phyloP scores from a whole-genome alignment of 352 stramenopile genomes.

The Pythium vanterpoolii region DNA sequence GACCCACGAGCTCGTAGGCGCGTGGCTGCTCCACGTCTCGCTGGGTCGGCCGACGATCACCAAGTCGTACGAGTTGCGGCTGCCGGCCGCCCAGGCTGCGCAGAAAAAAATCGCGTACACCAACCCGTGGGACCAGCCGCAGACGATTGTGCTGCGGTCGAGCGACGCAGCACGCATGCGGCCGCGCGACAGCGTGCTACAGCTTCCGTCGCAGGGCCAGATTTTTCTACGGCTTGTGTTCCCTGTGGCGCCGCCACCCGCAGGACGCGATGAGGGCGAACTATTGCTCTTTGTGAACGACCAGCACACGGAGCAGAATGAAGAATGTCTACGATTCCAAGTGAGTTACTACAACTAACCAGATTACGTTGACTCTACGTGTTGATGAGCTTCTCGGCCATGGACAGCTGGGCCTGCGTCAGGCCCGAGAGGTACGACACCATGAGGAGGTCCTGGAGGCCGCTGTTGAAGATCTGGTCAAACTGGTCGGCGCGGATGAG shows the following conservation, averaged over 20 bases:
- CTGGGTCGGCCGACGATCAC: constrained; percentile 77
- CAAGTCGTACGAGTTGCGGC: constrained; percentile 89
- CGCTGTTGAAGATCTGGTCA: constrained; percentile 96
- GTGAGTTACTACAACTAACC: constrained; percentile 67
- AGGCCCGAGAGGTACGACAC: constrained; percentile 97
- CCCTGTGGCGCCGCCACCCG: not conserved
- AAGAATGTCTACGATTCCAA: constrained; percentile 91
- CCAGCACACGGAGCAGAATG: constrained; percentile 85
- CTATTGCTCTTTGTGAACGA: constrained; percentile 94
- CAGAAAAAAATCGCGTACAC: constrained; percentile 93
- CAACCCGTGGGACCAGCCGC: constrained; percentile 89
- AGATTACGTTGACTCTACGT: constrained; percentile 35
- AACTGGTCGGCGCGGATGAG: constrained; percentile 93
- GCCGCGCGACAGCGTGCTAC: constrained; percentile 64
- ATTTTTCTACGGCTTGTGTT: constrained; percentile 60
- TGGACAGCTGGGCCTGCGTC: constrained; percentile 96
- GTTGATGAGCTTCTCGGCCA: constrained; percentile 97
- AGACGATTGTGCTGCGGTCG: constrained; percentile 82
- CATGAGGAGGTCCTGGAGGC: constrained; percentile 98
- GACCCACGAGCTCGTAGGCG: constrained; percentile 84
- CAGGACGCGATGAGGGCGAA: constrained; percentile 25
- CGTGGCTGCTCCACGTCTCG: constrained; percentile 86
- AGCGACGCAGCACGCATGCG: constrained; percentile 69
- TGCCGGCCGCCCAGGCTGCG: constrained; percentile 51
- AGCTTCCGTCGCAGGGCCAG: constrained; percentile 44